A percentile compares a stretch with the other conserved stretches of the same genome.
Conservation (phyloP, 169 alveolate genomes). For the Babesia divergens region DNA sequence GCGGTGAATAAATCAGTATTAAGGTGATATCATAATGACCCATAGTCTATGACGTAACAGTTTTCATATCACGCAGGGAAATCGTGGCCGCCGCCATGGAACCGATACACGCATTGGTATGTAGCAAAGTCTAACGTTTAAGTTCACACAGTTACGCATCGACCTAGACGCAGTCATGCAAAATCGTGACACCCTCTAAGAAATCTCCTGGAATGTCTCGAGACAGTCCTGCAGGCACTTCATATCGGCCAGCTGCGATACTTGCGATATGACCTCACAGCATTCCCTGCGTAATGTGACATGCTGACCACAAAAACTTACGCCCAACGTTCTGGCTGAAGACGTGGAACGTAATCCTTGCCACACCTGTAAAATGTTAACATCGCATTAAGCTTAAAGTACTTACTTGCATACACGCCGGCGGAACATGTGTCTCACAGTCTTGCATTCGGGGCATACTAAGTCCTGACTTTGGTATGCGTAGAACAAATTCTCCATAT, state of each 20-base stretch:
- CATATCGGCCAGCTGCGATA: conserved; percentile 48
- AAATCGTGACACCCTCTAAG: not conserved
- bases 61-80: conserved; percentile 53
- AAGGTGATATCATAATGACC: too few relatives aligned
- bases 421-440: conserved; percentile 31
- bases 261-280: conserved; percentile 22
- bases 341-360: conserved; percentile 22
- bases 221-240: conserved; percentile 39
- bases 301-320: not conserved
- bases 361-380: conserved; percentile 36
- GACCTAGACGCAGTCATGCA: conserved; percentile 31
- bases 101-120: conserved; percentile 72
- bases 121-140: not conserved
- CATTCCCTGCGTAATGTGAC: conserved; percentile 8
- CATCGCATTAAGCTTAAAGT: not conserved
- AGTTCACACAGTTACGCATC: conserved; percentile 57
- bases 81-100: conserved; percentile 73
- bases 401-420: conserved; percentile 38
- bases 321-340: conserved; percentile 33
- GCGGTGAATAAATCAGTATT: not conserved
- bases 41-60: not conserved
- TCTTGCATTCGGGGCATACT: conserved; percentile 33
- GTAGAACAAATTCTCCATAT: conserved; percentile 48
- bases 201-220: conserved; percentile 7
- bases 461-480: conserved; percentile 56